Percentiles rank a stretch among this genome's conserved stretches.
These are phyloP conservation scores for Trametes sanguinea DNA, from an alignment of 768 basidiomycete genomes.

Conservation along the genomic window DNA sequence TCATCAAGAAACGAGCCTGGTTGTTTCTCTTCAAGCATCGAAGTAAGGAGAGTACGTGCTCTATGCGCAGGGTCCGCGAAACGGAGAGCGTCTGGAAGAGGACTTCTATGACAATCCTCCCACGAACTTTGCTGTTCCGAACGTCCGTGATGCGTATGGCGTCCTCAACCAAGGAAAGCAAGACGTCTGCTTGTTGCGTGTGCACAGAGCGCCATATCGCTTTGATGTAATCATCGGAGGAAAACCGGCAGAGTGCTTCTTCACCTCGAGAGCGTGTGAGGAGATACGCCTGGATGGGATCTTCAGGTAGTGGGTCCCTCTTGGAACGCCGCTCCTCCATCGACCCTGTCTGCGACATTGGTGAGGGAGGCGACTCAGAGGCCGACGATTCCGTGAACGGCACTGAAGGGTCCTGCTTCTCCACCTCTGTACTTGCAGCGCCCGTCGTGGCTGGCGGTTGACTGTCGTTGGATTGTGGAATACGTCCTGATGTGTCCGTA, in stretches of 20 bases:
- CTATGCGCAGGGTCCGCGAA: neutral
- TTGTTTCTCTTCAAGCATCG: constrained; percentile 3
- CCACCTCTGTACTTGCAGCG: no score
- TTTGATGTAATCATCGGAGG: neutral
- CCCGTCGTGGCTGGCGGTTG: no score
- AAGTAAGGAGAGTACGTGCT: constrained; percentile 4
- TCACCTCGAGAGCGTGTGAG: neutral
- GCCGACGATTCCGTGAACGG: no score
- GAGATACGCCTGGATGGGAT: constrained; percentile 1
- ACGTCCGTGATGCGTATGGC: constrained; percentile 1
- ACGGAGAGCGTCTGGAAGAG: constrained; percentile 1
- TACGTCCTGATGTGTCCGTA: neutral
- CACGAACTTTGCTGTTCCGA: constrained; percentile 1
- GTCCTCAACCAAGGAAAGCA: constrained; percentile 15
- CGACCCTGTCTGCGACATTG: no score
- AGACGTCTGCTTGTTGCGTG: constrained; percentile 1
- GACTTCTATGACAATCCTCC: neutral
- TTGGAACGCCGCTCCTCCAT: no score
- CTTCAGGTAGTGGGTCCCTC: no score
- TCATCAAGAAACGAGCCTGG: neutral
- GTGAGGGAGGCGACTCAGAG: no score
- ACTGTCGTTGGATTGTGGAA: neutral
- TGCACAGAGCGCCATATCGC: constrained; percentile 4
- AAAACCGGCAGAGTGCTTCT: neutral
- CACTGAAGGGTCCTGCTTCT: no score